Percentiles rank a stretch among this genome's conserved stretches.
Conservation (phyloP, 2,329 filamentous ascomycete genomes). For the Colletotrichum filicis region DNA sequence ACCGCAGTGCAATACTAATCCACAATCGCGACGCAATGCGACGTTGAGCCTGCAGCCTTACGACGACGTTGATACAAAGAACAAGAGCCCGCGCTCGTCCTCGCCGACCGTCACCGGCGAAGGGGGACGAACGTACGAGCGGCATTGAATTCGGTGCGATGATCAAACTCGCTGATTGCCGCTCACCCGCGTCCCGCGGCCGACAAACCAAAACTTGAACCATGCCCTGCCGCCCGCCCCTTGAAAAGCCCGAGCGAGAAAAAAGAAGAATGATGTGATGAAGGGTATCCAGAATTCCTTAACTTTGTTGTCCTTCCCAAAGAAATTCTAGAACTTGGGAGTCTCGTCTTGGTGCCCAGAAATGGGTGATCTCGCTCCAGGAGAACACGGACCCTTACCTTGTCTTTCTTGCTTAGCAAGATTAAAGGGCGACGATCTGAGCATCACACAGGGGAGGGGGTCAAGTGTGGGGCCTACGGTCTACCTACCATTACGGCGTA, state of each 20-base stretch:
- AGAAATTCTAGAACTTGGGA: neutral
- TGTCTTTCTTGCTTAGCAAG: neutral
- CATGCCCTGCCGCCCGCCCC: neutral
- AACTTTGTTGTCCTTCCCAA: neutral
- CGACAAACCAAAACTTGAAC: neutral
- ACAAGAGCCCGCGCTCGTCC: neutral
- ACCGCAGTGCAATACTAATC: neutral
- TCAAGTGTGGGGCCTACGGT: neutral
- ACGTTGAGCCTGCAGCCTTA: neutral
- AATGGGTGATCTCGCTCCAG: neutral
- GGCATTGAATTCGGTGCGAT: neutral
- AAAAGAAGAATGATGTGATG: neutral
- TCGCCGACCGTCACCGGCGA: neutral
- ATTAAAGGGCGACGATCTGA: constrained; percentile 9
- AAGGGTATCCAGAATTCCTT: neutral
- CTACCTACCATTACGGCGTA: neutral
- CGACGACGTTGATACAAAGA: neutral
- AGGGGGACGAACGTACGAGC: constrained; percentile 2
- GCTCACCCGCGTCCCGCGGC: neutral
- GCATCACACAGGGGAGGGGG: constrained; percentile 3
- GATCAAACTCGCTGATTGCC: constrained; percentile 13
- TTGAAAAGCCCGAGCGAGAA: neutral
- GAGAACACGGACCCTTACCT: neutral
- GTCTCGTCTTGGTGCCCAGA: neutral
- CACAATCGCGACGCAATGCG: neutral